These are phyloP conservation scores for Colletotrichum magnum DNA, from an alignment of 2,329 filamentous ascomycete species.

Conservation along the genomic window DNA sequence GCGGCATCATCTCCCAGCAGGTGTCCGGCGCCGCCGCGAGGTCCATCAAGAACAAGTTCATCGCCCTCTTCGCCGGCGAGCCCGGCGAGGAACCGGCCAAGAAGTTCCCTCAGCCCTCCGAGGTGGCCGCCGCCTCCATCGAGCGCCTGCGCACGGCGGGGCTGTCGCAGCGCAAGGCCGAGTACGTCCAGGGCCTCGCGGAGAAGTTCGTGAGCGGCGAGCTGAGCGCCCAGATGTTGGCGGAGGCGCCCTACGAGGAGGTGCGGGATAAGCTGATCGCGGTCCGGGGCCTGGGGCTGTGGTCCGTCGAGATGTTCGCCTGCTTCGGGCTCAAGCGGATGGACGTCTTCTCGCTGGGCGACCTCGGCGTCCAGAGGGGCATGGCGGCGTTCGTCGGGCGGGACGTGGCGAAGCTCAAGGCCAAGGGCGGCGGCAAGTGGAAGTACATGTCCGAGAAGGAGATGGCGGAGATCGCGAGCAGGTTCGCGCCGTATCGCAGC, in stretches of 20 bases:
- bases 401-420: slow-evolving; percentile 87
- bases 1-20: slow-evolving; percentile 95
- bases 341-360: slow-evolving; percentile 93
- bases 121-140: slow-evolving; percentile 76
- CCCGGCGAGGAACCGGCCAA: slow-evolving; percentile 43
- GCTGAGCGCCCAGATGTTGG: slow-evolving; percentile 81
- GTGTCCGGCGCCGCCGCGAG: slow-evolving; percentile 93
- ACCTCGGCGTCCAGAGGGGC: slow-evolving; percentile 93
- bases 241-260: slow-evolving; percentile 86
- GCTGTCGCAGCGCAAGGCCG: slow-evolving; percentile 93
- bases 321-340: slow-evolving; percentile 94
- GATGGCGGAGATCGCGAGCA: slow-evolving; percentile 86
- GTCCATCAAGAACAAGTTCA: slow-evolving; percentile 89
- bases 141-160: slow-evolving; percentile 84
- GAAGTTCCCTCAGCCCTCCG: slow-evolving; percentile 81
- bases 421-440: slow-evolving; percentile 85
- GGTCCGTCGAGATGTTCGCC: slow-evolving; percentile 99
- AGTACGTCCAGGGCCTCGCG: slow-evolving; percentile 91
- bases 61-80: slow-evolving; percentile 75
- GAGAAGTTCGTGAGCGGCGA: slow-evolving; percentile 84
- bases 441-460: slow-evolving; percentile 98
- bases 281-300: slow-evolving; percentile 87
- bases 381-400: slow-evolving; percentile 90
- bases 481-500: slow-evolving; percentile 89
- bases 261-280: slow-evolving; percentile 86